Evolutionary conservation across 371 early-diverging fungal genomes (phyloP).

Genomic region (Parasitella parasitica): DNA sequence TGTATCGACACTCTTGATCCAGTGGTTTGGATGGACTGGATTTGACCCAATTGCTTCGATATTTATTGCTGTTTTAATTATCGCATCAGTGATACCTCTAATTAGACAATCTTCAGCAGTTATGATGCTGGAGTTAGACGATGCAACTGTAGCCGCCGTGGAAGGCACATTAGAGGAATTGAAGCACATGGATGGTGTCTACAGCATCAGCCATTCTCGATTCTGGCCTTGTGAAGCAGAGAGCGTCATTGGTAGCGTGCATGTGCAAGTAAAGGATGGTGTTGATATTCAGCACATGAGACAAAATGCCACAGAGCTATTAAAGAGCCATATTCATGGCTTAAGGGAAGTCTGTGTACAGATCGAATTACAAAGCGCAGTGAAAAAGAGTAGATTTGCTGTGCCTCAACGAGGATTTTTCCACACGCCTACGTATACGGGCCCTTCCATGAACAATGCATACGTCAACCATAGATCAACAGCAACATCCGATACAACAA

Average conservation of each 20-base stretch:
- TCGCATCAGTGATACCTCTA: conserved; percentile 83
- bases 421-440: conserved; percentile 25
- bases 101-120: conserved; percentile 69
- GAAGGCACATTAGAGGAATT: conserved; percentile 59
- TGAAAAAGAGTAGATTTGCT: conserved; percentile 16
- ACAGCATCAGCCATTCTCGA: conserved; percentile 44
- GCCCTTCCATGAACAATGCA: conserved; percentile 19
- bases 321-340: conserved; percentile 47
- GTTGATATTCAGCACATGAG: conserved; percentile 35
- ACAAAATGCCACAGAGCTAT: conserved; percentile 28
- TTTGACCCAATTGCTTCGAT: conserved; percentile 95
- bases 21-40: conserved; percentile 91
- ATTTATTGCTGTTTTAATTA: conserved; percentile 86
- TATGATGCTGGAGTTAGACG: conserved; percentile 58
- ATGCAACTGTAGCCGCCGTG: conserved; percentile 43
- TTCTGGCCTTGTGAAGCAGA: conserved; percentile 69
- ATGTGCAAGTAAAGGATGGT: conserved; percentile 48
- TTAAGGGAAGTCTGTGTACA: conserved; percentile 53
- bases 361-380: conserved; percentile 40
- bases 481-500: not conserved
- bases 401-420: conserved; percentile 33
- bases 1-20: conserved; percentile 85
- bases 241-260: conserved; percentile 57
- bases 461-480: conserved; percentile 22
- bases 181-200: conserved; percentile 46